phyloP scores from a whole-genome alignment of 164 flowering plant species.

The Chimonanthus praecox region DNA sequence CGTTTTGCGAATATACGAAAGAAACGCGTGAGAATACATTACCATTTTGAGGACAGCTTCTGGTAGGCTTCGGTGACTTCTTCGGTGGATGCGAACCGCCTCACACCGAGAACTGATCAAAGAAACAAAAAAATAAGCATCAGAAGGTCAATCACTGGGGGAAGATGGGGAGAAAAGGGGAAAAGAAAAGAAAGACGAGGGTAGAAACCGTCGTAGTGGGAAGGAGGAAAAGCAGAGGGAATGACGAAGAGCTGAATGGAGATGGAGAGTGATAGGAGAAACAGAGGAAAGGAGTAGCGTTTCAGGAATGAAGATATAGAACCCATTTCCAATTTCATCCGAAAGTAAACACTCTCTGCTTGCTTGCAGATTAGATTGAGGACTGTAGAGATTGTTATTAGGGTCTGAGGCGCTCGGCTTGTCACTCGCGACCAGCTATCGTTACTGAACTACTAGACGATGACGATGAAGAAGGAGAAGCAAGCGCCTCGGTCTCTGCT shows the following conservation, averaged over 20 bases:
- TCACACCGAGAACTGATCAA: constrained; percentile 52
- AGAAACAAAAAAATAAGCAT: not conserved
- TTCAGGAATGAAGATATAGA: constrained; percentile 22
- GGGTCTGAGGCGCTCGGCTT: too few species aligned
- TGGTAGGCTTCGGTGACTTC: constrained; percentile 66
- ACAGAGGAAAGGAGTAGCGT: constrained; percentile 55
- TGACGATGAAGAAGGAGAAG: too few species aligned
- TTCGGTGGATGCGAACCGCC: constrained; percentile 43
- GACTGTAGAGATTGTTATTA: too few species aligned
- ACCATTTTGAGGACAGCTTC: constrained; percentile 55
- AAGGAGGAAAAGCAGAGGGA: constrained; percentile 62
- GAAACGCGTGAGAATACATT: not conserved
- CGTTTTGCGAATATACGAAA: not conserved
- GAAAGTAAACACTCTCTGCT: too few species aligned
- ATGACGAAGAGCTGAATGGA: constrained; percentile 58
- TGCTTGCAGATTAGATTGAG: too few species aligned
- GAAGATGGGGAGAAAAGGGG: not conserved
- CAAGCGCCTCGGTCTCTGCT: too few species aligned
- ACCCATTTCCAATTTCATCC: too few species aligned
- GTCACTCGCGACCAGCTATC: too few species aligned
- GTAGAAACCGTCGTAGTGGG: constrained; percentile 70
- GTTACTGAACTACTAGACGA: too few species aligned
- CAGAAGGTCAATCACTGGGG: not conserved
- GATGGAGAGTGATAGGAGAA: constrained; percentile 43
- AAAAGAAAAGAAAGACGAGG: not conserved